Conservation (phyloP, 2,329 filamentous ascomycete genomes). For the Colletotrichum truncatum region DNA sequence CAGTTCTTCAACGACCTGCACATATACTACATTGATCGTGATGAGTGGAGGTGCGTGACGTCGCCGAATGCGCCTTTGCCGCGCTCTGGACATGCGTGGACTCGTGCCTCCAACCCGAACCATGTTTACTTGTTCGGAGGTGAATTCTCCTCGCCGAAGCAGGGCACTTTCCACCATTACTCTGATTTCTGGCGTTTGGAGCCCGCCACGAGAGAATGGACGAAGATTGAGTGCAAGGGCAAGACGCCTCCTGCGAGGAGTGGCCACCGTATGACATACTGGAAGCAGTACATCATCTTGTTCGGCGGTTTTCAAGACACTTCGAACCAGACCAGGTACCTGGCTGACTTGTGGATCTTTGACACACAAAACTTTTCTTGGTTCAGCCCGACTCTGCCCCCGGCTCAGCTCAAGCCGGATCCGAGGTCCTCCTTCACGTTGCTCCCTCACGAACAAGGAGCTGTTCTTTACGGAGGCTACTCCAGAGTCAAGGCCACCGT, state of each 20-base stretch:
- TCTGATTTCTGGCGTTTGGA: constrained; percentile 98
- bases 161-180: constrained; percentile 99
- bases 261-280: constrained; percentile 96
- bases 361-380: constrained; percentile 89
- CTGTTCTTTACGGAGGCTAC: constrained; percentile 92
- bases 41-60: constrained; percentile 91
- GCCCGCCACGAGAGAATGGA: constrained; percentile 87
- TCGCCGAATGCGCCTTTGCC: constrained; percentile 92
- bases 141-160: constrained; percentile 95
- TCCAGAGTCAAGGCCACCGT: constrained; percentile 84
- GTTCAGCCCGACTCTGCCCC: constrained; percentile 79
- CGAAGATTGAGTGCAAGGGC: constrained; percentile 81
- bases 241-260: constrained; percentile 85
- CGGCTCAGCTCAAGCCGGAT: constrained; percentile 87
- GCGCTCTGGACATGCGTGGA: constrained; percentile 94
- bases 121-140: constrained; percentile 94
- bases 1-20: constrained; percentile 74
- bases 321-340: constrained; percentile 91
- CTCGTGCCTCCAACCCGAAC: constrained; percentile 83
- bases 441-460: constrained; percentile 88
- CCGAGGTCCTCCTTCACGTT: constrained; percentile 91
- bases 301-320: constrained; percentile 99
- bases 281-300: constrained; percentile 94
- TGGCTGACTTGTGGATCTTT: constrained; percentile 95
- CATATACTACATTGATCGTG: constrained; percentile 80